These are phyloP conservation scores for Plantago ovata DNA, from an alignment of 257 asterid species.

Conservation along the genomic window DNA sequence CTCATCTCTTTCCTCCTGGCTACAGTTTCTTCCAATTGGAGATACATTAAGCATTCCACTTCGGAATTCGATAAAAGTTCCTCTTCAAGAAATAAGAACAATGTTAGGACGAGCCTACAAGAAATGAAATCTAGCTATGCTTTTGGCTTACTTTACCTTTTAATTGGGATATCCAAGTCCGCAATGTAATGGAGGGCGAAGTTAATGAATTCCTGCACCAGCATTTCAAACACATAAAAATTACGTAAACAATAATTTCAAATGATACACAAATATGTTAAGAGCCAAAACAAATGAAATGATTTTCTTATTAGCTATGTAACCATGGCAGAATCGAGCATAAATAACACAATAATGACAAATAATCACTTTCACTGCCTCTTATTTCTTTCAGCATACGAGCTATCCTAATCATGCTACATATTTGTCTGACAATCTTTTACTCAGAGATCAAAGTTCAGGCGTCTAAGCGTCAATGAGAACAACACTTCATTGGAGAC, in stretches of 20 bases:
- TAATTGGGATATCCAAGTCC: constrained; percentile 94
- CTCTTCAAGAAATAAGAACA: constrained; percentile 45
- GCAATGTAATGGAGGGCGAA: constrained; percentile 92
- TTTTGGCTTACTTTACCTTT: constrained; percentile 55
- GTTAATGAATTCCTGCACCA: constrained; percentile 83
- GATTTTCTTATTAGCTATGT: constrained; percentile 8
- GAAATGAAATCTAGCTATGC: neutral
- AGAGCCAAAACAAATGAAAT: neutral
- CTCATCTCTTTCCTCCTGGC: constrained; percentile 95
- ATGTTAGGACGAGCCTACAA: constrained; percentile 13
- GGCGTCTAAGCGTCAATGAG: neutral
- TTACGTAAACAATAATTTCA: neutral
- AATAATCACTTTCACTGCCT: constrained; percentile 6
- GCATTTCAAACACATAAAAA: constrained; percentile 25
- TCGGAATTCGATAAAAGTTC: constrained; percentile 92
- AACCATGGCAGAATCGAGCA: neutral
- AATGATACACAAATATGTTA: neutral
- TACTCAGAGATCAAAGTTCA: constrained; percentile 2
- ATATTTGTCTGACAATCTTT: constrained; percentile 4
- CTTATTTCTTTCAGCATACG: constrained; percentile 8
- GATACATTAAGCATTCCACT: constrained; percentile 97
- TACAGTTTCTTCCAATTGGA: constrained; percentile 98
- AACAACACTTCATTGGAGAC: constrained; percentile 2
- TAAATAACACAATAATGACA: constrained; percentile 8
- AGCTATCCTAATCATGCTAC: neutral